Evolutionary conservation across 768 basidiomycete genomes (phyloP).

Genomic region (Melanogaster broomeanus): DNA sequence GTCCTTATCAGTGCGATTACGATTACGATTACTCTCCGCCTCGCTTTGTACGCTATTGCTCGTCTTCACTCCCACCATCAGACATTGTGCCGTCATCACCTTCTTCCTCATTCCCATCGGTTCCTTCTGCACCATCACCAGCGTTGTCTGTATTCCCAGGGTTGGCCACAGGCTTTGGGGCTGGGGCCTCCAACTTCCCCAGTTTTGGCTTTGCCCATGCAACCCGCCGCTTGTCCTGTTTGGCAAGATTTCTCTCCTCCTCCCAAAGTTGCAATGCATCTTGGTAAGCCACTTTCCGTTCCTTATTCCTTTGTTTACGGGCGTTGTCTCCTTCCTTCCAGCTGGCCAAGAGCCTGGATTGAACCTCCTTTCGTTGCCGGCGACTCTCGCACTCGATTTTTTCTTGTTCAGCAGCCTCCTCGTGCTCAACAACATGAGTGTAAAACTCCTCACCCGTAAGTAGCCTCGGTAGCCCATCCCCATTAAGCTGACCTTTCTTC

Average conservation of each 20-base stretch:
- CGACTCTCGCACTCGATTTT: too few relatives aligned
- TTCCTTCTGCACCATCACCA: background rate
- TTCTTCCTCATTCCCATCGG: background rate
- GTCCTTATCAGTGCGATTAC: background rate
- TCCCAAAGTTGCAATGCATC: background rate
- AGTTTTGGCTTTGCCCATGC: background rate
- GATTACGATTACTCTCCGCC: background rate
- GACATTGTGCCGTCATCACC: background rate
- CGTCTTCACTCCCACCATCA: background rate
- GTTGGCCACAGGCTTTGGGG: background rate
- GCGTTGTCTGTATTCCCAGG: background rate
- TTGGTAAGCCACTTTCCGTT: background rate
- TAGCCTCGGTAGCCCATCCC: too few relatives aligned
- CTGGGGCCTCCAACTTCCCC: background rate
- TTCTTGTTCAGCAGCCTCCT: too few relatives aligned
- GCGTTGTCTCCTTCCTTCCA: background rate
- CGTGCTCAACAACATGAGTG: too few relatives aligned
- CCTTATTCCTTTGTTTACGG: background rate
- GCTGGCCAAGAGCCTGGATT: too few relatives aligned
- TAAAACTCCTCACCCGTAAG: too few relatives aligned
- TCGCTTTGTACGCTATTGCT: background rate
- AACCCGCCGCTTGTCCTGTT: background rate
- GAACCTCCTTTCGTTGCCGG: too few relatives aligned
- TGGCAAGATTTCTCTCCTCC: background rate
- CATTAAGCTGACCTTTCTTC: too few relatives aligned